Evolutionary conservation across 305 asterid species (phyloP).

Genomic region (Andrographis paniculata): DNA sequence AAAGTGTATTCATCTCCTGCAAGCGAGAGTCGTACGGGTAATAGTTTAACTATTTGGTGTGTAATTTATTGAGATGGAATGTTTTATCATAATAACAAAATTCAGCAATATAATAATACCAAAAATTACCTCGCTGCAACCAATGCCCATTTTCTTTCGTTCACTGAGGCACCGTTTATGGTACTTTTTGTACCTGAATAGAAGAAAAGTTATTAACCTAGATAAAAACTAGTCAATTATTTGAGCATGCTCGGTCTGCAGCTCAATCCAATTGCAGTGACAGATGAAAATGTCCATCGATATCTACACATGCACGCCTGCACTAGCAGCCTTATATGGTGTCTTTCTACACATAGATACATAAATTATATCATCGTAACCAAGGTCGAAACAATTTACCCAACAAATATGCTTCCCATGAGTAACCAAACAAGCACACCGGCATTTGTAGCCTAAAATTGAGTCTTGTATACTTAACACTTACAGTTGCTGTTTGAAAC

Average conservation of each 20-base stretch:
- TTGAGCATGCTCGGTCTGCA: too few relatives aligned
- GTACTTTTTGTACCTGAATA: slow-evolving; percentile 70
- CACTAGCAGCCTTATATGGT: slow-evolving; percentile 12
- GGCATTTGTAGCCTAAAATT: slow-evolving; percentile 12
- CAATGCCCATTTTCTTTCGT: slow-evolving; percentile 38
- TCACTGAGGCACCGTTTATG: slow-evolving; percentile 43
- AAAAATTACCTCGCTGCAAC: slow-evolving; percentile 52
- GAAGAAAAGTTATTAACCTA: slow-evolving; percentile 17
- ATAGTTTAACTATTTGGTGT: too few relatives aligned
- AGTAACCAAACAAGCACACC: not conserved
- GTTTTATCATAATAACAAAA: too few relatives aligned
- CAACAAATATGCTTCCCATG: not conserved
- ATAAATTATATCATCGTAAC: slow-evolving; percentile 42
- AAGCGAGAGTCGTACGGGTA: slow-evolving; percentile 6
- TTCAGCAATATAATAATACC: too few relatives aligned
- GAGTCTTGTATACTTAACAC: slow-evolving; percentile 20
- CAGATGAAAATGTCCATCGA: too few relatives aligned
- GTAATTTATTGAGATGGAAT: not conserved
- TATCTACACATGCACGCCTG: not conserved
- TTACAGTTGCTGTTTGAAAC: slow-evolving; percentile 91
- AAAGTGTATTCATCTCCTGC: slow-evolving; percentile 98
- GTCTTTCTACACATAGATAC: too few relatives aligned
- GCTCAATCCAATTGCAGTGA: too few relatives aligned
- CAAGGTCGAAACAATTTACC: slow-evolving; percentile 90
- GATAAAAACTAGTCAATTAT: slow-evolving; percentile 4